Conservation (phyloP, 2,329 filamentous ascomycete genomes). For the Apiospora pterosperma region DNA sequence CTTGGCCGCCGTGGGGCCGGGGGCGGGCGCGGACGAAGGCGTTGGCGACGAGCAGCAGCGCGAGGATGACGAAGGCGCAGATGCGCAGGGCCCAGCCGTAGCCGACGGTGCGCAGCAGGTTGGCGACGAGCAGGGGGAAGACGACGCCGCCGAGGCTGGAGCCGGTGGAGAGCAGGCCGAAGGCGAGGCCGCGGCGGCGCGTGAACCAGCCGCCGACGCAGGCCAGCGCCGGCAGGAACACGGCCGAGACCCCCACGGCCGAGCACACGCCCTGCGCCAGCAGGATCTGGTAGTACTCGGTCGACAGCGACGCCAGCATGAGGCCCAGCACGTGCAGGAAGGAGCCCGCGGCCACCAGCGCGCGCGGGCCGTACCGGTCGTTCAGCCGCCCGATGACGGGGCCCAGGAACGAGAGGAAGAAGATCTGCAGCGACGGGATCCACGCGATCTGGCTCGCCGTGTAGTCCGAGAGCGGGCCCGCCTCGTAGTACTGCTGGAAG, state of each 20-base stretch:
- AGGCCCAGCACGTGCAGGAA: slow-evolving; percentile 59
- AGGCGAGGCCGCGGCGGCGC: slow-evolving; percentile 46
- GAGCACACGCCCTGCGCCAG: slow-evolving; percentile 39
- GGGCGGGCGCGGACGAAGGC: slow-evolving; percentile 3
- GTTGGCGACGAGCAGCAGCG: slow-evolving; percentile 13
- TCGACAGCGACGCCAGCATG: slow-evolving; percentile 59
- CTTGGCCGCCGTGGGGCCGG: background rate
- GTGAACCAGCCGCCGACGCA: slow-evolving; percentile 49
- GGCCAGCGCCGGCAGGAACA: slow-evolving; percentile 33
- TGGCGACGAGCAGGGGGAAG: slow-evolving; percentile 58
- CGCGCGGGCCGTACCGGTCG: slow-evolving; percentile 61
- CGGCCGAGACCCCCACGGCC: slow-evolving; percentile 38
- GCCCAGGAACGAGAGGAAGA: slow-evolving; percentile 28
- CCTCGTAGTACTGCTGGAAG: slow-evolving; percentile 58
- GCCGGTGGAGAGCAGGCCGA: slow-evolving; percentile 51
- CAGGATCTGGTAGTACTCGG: slow-evolving; percentile 42
- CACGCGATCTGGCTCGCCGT: slow-evolving; percentile 52
- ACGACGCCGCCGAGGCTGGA: slow-evolving; percentile 53
- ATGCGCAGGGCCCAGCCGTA: slow-evolving; percentile 29
- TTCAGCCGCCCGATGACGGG: slow-evolving; percentile 55
- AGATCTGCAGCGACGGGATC: slow-evolving; percentile 56
- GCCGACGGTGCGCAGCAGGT: slow-evolving; percentile 46
- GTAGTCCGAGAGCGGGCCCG: slow-evolving; percentile 42
- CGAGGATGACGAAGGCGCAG: slow-evolving; percentile 15
- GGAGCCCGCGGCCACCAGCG: slow-evolving; percentile 50